Conservation (phyloP, 73 alveolate species). For the Paramecium biaurelia region DNA sequence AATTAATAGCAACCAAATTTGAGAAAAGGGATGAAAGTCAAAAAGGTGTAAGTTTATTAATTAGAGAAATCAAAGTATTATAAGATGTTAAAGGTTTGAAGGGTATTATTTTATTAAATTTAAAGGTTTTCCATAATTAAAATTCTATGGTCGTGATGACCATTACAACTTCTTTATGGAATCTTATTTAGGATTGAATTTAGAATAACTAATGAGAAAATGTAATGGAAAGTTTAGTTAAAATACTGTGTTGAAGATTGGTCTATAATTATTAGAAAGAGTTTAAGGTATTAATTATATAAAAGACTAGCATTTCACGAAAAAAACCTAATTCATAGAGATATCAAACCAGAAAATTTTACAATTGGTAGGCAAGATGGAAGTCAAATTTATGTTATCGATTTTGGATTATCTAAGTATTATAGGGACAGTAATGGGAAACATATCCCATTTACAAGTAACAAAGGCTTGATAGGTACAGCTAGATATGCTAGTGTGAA, state of each 20-base stretch:
- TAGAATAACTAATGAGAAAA: slow-evolving; percentile 66
- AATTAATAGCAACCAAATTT: slow-evolving; percentile 71
- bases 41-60: slow-evolving; percentile 67
- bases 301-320: slow-evolving; percentile 64
- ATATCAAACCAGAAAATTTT: slow-evolving; percentile 81
- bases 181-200: slow-evolving; percentile 72
- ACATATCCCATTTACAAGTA: slow-evolving; percentile 89
- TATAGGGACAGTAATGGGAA: slow-evolving; percentile 82
- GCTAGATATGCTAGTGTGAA: slow-evolving; percentile 81
- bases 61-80: slow-evolving; percentile 68
- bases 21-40: slow-evolving; percentile 71
- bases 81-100: slow-evolving; percentile 55
- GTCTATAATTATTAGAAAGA: slow-evolving; percentile 62
- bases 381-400: slow-evolving; percentile 79
- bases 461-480: slow-evolving; percentile 94
- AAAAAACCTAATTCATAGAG: slow-evolving; percentile 72
- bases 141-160: slow-evolving; percentile 63
- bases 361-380: slow-evolving; percentile 56
- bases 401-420: slow-evolving; percentile 90
- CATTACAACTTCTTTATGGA: slow-evolving; percentile 67
- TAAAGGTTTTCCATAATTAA: slow-evolving; percentile 69
- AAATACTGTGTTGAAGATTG: slow-evolving; percentile 62
- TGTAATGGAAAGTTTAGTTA: slow-evolving; percentile 66
- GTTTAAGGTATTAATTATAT: slow-evolving; percentile 30
- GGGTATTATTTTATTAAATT: neutral